phyloP scores from a whole-genome alignment of 257 asterid species.

The Cinchona pubescens region DNA sequence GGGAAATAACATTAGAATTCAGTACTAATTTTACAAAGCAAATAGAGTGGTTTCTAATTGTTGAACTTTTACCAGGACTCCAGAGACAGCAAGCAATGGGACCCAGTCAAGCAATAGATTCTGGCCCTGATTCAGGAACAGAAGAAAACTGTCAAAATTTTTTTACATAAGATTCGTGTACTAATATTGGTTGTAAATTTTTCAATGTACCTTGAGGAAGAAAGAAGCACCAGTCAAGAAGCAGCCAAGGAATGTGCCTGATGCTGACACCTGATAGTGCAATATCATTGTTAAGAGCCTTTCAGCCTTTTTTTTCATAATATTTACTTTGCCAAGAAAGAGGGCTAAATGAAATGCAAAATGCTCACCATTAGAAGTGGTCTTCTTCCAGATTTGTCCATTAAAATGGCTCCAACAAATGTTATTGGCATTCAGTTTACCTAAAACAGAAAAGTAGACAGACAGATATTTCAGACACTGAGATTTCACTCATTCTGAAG shows the following conservation, averaged over 20 bases:
- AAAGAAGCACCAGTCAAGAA: constrained; percentile 63
- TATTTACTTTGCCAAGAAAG: background rate
- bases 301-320: too few species aligned
- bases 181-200: background rate
- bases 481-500: background rate
- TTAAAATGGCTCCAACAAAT: constrained; percentile 63
- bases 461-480: background rate
- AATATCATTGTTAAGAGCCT: background rate
- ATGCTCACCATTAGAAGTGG: constrained; percentile 64
- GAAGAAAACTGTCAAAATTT: background rate
- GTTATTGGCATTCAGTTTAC: constrained; percentile 74
- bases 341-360: background rate
- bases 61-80: constrained; percentile 54
- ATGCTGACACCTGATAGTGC: constrained; percentile 58
- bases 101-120: constrained; percentile 39
- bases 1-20: background rate
- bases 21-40: background rate
- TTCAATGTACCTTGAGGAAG: constrained; percentile 54
- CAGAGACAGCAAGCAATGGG: constrained; percentile 62
- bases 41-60: background rate
- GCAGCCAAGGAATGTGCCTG: constrained; percentile 74
- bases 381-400: constrained; percentile 80
- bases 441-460: constrained; percentile 27
- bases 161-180: background rate
- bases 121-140: constrained; percentile 47